Percentiles rank a stretch among this genome's conserved stretches.
Conservation (phyloP, 768 basidiomycete genomes). For the Cystoderma amianthinum region DNA sequence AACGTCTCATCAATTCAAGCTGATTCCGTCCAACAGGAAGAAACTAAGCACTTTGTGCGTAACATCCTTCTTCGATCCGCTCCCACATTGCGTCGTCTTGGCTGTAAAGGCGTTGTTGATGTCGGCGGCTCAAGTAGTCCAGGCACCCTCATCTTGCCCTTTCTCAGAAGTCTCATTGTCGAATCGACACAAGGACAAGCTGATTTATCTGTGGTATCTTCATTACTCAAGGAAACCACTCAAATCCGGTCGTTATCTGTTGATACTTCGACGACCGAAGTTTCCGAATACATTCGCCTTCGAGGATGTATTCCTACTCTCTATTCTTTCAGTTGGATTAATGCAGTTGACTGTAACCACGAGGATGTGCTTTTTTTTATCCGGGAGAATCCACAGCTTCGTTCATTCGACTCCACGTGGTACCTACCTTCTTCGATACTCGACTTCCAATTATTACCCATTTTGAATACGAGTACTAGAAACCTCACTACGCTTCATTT, state of each 20-base stretch:
- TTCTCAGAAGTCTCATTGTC: too few relatives aligned
- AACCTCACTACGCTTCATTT: conserved; percentile 17
- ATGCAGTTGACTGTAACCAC: conserved; percentile 4
- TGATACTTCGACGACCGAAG: conserved; percentile 2
- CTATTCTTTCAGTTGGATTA: conserved; percentile 14
- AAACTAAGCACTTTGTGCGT: conserved; percentile 3
- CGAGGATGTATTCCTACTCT: conserved; percentile 16
- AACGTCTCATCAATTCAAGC: conserved; percentile 6
- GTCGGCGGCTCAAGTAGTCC: too few relatives aligned
- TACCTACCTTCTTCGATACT: conserved; percentile 10
- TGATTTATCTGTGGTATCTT: conserved; percentile 5
- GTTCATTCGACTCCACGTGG: conserved; percentile 10
- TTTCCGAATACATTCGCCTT: conserved; percentile 4
- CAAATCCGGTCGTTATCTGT: conserved; percentile 7
- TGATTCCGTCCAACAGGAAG: neutral
- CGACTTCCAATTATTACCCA: conserved; percentile 11
- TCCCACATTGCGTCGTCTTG: conserved; percentile 12
- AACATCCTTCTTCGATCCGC: conserved; percentile 6
- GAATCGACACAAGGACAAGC: neutral
- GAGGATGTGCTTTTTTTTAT: conserved; percentile 14
- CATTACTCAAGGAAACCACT: conserved; percentile 5
- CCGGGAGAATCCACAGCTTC: conserved; percentile 15
- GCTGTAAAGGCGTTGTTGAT: too few relatives aligned
- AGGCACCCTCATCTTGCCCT: too few relatives aligned
- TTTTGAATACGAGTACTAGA: conserved; percentile 8